Evolutionary conservation across 306 rosid species (phyloP).

Genomic region (Cicer yamashitae): DNA sequence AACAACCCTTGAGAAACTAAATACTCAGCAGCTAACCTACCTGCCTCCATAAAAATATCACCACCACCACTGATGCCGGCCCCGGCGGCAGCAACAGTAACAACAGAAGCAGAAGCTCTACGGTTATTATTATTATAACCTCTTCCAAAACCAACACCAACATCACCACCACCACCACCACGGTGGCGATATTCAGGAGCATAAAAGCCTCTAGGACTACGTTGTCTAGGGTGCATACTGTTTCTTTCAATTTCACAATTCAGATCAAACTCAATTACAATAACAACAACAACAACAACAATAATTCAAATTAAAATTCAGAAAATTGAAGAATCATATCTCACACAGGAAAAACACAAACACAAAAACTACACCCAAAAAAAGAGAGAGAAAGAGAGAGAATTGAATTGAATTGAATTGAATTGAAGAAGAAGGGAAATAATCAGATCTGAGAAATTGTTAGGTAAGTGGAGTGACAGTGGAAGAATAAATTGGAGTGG

Average conservation of each 20-base stretch:
- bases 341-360: neutral
- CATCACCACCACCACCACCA: slow-evolving; percentile 6
- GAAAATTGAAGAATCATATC: neutral
- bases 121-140: slow-evolving; percentile 35
- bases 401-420: too few relatives aligned
- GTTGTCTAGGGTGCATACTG: slow-evolving; percentile 50
- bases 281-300: too few relatives aligned
- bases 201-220: slow-evolving; percentile 52
- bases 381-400: neutral
- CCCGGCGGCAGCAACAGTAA: neutral
- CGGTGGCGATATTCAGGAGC: slow-evolving; percentile 50
- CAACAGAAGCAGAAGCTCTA: slow-evolving; percentile 7
- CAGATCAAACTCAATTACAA: slow-evolving; percentile 3
- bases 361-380: too few relatives aligned
- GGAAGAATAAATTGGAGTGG: slow-evolving; percentile 4
- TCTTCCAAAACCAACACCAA: slow-evolving; percentile 35
- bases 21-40: slow-evolving; percentile 92
- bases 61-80: neutral
- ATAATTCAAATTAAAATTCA: neutral
- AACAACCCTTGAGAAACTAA: slow-evolving; percentile 84
- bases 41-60: slow-evolving; percentile 85
- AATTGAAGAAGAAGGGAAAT: neutral
- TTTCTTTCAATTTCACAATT: neutral
- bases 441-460: slow-evolving; percentile 32
- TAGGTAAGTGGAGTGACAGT: slow-evolving; percentile 3